These are phyloP conservation scores for Stagonosporopsis vannaccii DNA, from an alignment of 2,329 filamentous ascomycete species.

Conservation along the genomic window DNA sequence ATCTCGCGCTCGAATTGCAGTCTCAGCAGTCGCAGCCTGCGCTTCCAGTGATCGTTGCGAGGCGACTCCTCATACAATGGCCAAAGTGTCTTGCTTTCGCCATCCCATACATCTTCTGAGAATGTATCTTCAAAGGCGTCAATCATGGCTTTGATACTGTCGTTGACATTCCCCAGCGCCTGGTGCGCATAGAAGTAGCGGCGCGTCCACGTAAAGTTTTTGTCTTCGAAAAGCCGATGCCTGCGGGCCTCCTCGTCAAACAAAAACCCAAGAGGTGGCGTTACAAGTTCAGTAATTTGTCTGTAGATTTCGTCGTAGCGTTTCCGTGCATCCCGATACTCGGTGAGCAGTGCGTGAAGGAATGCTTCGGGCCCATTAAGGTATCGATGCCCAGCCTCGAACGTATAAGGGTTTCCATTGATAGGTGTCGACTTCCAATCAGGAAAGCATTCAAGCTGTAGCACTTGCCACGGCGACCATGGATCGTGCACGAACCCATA, in stretches of 20 bases:
- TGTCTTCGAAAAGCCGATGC: constrained; percentile 67
- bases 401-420: constrained; percentile 59
- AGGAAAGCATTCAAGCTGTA: constrained; percentile 37
- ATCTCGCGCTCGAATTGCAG: constrained; percentile 62
- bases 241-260: constrained; percentile 65
- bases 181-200: constrained; percentile 71
- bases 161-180: constrained; percentile 66
- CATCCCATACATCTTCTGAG: constrained; percentile 65
- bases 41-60: constrained; percentile 58
- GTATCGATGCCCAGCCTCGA: constrained; percentile 64
- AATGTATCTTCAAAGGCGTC: constrained; percentile 65
- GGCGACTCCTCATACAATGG: constrained; percentile 59
- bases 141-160: constrained; percentile 65
- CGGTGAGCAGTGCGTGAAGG: constrained; percentile 63
- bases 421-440: constrained; percentile 58
- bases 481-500: constrained; percentile 65
- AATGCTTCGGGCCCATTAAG: constrained; percentile 69
- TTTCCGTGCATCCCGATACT: constrained; percentile 68
- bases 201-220: constrained; percentile 66
- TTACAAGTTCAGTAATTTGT: constrained; percentile 65
- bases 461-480: constrained; percentile 67
- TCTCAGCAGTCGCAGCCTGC: constrained; percentile 57
- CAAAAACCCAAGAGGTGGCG: constrained; percentile 66
- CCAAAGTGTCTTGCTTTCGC: constrained; percentile 63
- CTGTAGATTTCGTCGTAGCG: constrained; percentile 65